phyloP scores from a whole-genome alignment of 2,329 filamentous ascomycete genomes.

The Penicillium rolfsii region DNA sequence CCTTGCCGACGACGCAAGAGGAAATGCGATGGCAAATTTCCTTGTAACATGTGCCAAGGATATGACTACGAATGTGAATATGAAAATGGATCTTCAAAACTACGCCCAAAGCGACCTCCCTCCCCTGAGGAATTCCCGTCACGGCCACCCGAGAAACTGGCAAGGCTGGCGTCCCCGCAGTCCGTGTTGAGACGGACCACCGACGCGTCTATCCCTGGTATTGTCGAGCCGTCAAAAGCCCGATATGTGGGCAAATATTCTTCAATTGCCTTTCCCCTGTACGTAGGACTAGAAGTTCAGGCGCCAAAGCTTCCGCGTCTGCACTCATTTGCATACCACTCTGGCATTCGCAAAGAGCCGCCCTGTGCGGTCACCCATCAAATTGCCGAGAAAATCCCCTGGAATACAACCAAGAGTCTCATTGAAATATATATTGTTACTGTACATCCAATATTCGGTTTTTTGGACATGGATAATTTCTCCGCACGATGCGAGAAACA shows the following conservation, averaged over 20 bases:
- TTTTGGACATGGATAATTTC: slow-evolving; percentile 35
- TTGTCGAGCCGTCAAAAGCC: slow-evolving; percentile 36
- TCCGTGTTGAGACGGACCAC: slow-evolving; percentile 1
- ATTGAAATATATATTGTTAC: slow-evolving; percentile 35
- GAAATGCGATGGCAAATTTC: slow-evolving; percentile 25
- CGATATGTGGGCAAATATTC: slow-evolving; percentile 38
- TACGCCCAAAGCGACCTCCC: slow-evolving; percentile 1
- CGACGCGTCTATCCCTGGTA: slow-evolving; percentile 23
- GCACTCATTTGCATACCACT: slow-evolving; percentile 45
- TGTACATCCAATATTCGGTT: slow-evolving; percentile 39
- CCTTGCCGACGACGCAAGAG: slow-evolving; percentile 26
- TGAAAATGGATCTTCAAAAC: slow-evolving; percentile 1
- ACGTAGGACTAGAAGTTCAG: slow-evolving; percentile 37
- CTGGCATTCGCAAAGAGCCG: slow-evolving; percentile 37
- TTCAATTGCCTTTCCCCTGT: slow-evolving; percentile 39
- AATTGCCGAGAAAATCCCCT: slow-evolving; percentile 30
- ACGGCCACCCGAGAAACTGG: slow-evolving; percentile 2
- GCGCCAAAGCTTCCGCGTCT: slow-evolving; percentile 39
- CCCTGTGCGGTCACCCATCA: slow-evolving; percentile 24
- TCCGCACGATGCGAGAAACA: slow-evolving; percentile 31
- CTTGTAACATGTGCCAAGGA: slow-evolving; percentile 24
- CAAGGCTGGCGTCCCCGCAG: slow-evolving; percentile 3
- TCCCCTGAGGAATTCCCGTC: neutral
- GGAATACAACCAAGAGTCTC: slow-evolving; percentile 30
- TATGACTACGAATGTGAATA: slow-evolving; percentile 25